phyloP scores from a whole-genome alignment of 1,139 yeast species.

The Kodamaea sp. region DNA sequence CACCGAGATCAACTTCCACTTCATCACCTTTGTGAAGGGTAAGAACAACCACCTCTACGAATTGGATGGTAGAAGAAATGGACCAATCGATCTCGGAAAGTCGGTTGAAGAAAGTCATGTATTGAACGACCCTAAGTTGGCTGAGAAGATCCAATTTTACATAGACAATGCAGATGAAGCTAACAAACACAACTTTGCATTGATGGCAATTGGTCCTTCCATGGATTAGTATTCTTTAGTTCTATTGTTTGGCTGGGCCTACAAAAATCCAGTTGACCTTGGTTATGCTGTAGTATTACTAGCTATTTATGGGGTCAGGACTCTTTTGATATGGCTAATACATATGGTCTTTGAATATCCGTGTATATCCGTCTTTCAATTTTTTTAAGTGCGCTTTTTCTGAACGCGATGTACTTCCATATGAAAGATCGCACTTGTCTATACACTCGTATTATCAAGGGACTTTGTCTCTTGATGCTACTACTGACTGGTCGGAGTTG shows the following conservation, averaged over 20 bases:
- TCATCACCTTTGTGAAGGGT: conserved; percentile 69
- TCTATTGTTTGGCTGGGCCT: no score
- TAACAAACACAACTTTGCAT: conserved; percentile 61
- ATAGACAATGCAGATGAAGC: conserved; percentile 61
- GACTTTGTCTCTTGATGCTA: not conserved
- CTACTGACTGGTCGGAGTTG: not conserved
- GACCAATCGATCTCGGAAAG: conserved; percentile 68
- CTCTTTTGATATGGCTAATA: no score
- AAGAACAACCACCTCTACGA: conserved; percentile 67
- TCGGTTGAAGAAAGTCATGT: conserved; percentile 44
- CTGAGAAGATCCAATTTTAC: conserved; percentile 62
- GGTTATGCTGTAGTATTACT: no score
- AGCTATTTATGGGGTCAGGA: no score
- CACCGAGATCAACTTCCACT: conserved; percentile 70
- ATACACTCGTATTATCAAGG: not conserved
- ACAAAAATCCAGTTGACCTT: no score
- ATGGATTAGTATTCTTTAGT: not conserved
- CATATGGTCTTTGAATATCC: no score
- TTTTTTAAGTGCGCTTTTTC: no score
- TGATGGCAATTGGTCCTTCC: conserved; percentile 65
- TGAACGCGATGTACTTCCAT: no score
- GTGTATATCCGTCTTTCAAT: no score
- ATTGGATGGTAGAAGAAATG: conserved; percentile 84
- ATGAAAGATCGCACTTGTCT: not conserved
- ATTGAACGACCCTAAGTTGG: conserved; percentile 51